Evolutionary conservation across 2,329 filamentous ascomycete genomes (phyloP).

Genomic region (Trichoderma harzianum): DNA sequence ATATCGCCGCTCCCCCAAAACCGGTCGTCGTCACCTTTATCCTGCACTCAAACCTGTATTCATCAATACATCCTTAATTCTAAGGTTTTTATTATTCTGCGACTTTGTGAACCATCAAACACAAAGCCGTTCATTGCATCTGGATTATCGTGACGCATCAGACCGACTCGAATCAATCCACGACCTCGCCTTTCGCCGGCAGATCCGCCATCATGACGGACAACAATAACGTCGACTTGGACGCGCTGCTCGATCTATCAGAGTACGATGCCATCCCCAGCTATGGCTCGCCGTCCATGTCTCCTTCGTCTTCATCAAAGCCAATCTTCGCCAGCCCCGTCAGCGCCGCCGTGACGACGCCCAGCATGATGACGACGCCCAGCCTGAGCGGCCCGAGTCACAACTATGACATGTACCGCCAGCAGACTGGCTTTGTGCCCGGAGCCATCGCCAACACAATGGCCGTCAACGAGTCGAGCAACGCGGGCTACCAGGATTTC

Average conservation of each 20-base stretch:
- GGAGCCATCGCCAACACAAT: slow-evolving; percentile 78
- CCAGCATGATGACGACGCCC: slow-evolving; percentile 55
- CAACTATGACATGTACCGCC: slow-evolving; percentile 91
- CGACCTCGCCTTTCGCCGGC: not conserved
- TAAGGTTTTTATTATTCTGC: not conserved
- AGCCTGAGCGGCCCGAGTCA: slow-evolving; percentile 80
- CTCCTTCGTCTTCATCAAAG: slow-evolving; percentile 53
- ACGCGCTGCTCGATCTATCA: slow-evolving; percentile 58
- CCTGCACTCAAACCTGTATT: slow-evolving; percentile 21
- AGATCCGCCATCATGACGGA: slow-evolving; percentile 35
- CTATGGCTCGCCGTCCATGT: slow-evolving; percentile 60
- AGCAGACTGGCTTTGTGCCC: slow-evolving; percentile 88
- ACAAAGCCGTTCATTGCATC: not conserved
- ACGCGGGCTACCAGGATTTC: slow-evolving; percentile 51
- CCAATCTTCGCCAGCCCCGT: slow-evolving; percentile 50
- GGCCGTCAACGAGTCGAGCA: slow-evolving; percentile 65
- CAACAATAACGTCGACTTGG: slow-evolving; percentile 50
- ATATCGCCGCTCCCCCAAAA: slow-evolving; percentile 14
- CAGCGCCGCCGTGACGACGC: slow-evolving; percentile 51
- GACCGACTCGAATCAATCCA: not conserved
- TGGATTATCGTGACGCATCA: not conserved
- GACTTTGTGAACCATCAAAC: not conserved
- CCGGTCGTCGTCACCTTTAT: slow-evolving; percentile 8
- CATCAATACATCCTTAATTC: slow-evolving; percentile 20
- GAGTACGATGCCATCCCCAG: slow-evolving; percentile 58